A percentile compares a stretch with the other conserved stretches of the same genome.
These are phyloP conservation scores for Quercus cerris DNA, from an alignment of 306 rosid species.

Conservation along the genomic window DNA sequence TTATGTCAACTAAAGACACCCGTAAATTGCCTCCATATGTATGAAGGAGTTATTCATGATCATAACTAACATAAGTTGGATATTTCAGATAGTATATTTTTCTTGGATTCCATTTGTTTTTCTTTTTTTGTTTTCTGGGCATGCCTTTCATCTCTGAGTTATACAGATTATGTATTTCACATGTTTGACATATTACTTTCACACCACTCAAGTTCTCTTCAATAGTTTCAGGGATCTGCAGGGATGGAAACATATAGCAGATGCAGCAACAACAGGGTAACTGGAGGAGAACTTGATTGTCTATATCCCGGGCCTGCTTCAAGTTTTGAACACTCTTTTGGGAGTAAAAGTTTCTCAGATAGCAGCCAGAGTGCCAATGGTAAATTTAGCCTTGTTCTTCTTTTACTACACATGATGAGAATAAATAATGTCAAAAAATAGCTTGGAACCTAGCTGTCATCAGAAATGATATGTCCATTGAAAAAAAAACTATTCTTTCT, in stretches of 20 bases:
- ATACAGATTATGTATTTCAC: neutral
- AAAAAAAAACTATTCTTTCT: neutral
- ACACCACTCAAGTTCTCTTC: constrained; percentile 13
- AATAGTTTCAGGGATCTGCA: constrained; percentile 56
- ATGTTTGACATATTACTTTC: neutral
- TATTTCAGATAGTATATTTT: neutral
- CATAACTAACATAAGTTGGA: neutral
- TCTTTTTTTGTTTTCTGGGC: neutral
- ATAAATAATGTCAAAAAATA: neutral
- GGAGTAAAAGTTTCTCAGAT: constrained; percentile 43
- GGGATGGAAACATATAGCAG: constrained; percentile 42
- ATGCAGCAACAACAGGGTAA: constrained; percentile 41
- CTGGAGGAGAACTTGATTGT: constrained; percentile 31
- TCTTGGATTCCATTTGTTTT: neutral
- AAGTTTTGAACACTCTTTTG: constrained; percentile 32
- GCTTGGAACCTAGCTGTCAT: neutral
- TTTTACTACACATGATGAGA: constrained; percentile 13
- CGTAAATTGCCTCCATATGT: neutral
- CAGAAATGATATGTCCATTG: neutral
- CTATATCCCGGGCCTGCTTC: constrained; percentile 21
- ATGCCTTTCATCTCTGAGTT: neutral
- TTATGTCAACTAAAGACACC: neutral
- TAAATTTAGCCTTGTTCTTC: constrained; percentile 30
- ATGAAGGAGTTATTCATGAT: neutral
- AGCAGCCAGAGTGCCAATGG: constrained; percentile 54